Percentiles rank a stretch among this genome's conserved stretches.
Conservation (phyloP, 2,329 filamentous ascomycete genomes). For the Ophiognomonia clavigignenti-juglandacearum region DNA sequence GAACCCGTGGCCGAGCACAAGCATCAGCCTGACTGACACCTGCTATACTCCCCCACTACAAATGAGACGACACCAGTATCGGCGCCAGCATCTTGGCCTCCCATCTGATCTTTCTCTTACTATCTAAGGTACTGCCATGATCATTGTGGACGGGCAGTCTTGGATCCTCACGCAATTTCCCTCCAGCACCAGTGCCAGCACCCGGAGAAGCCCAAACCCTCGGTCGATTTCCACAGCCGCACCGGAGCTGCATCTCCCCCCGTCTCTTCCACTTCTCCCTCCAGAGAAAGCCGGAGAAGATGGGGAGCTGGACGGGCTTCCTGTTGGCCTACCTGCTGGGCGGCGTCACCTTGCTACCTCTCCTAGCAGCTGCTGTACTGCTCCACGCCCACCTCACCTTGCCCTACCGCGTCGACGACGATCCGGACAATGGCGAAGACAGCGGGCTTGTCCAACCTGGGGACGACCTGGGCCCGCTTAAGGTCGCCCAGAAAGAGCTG, state of each 20-base stretch:
- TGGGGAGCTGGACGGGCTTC: slow-evolving; percentile 53
- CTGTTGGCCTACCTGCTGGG: slow-evolving; percentile 77
- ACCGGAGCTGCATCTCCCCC: background rate
- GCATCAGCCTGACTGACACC: too few species aligned
- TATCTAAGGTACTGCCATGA: slow-evolving; percentile 16
- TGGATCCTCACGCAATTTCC: slow-evolving; percentile 1
- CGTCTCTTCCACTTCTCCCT: background rate
- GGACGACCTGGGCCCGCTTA: slow-evolving; percentile 62
- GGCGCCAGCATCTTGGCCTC: too few species aligned
- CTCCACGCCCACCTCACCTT: slow-evolving; percentile 66
- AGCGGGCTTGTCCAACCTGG: slow-evolving; percentile 49
- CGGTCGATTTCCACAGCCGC: slow-evolving; percentile 5
- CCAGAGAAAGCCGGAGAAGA: slow-evolving; percentile 31
- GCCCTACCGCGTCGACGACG: slow-evolving; percentile 45
- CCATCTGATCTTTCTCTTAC: too few species aligned
- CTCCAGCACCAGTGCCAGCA: slow-evolving; percentile 1
- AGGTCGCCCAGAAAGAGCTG: slow-evolving; percentile 52
- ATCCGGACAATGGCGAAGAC: slow-evolving; percentile 24
- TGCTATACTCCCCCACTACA: too few species aligned
- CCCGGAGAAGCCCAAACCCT: slow-evolving; percentile 9
- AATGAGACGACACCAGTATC: too few species aligned
- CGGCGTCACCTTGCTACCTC: slow-evolving; percentile 81
- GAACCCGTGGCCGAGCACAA: too few species aligned
- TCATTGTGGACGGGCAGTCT: slow-evolving; percentile 4
- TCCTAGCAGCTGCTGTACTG: slow-evolving; percentile 58